A percentile compares a stretch with the other conserved stretches of the same genome.
These are phyloP conservation scores for Peterozyma xylosa DNA, from an alignment of 805 yeast genomes.

Conservation along the genomic window DNA sequence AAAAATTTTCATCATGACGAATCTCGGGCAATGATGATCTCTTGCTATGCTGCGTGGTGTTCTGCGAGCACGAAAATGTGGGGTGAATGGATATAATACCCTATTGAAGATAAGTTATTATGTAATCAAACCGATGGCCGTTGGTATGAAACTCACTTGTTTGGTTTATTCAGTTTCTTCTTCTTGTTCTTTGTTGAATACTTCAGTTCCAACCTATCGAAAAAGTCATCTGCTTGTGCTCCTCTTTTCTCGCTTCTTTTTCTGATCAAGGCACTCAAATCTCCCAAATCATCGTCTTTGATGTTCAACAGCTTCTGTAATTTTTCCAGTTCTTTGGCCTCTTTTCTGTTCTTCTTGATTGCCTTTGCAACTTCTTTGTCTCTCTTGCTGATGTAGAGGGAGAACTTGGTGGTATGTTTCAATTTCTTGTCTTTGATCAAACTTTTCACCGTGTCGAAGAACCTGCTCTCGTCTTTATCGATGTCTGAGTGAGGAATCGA, in stretches of 20 bases:
- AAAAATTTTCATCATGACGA: too few relatives aligned
- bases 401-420: slow-evolving; percentile 36
- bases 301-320: slow-evolving; percentile 29
- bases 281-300: slow-evolving; percentile 21
- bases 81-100: too few relatives aligned
- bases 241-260: slow-evolving; percentile 35
- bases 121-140: too few relatives aligned
- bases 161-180: slow-evolving; percentile 14
- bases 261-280: slow-evolving; percentile 39
- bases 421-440: slow-evolving; percentile 31
- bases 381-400: slow-evolving; percentile 41
- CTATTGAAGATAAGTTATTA: too few relatives aligned
- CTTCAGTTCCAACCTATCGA: slow-evolving; percentile 40
- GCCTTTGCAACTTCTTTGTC: slow-evolving; percentile 38
- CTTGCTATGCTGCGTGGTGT: too few relatives aligned
- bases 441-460: slow-evolving; percentile 42
- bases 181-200: slow-evolving; percentile 31
- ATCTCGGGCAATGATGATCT: too few relatives aligned
- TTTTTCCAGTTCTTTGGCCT: slow-evolving; percentile 56
- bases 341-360: slow-evolving; percentile 45
- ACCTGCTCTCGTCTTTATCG: slow-evolving; percentile 53
- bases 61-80: too few relatives aligned
- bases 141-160: too few relatives aligned
- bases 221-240: slow-evolving; percentile 35
- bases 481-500: slow-evolving; percentile 71